phyloP scores from a whole-genome alignment of 2,329 filamentous ascomycete genomes.

The Epichloe coenophiala region DNA sequence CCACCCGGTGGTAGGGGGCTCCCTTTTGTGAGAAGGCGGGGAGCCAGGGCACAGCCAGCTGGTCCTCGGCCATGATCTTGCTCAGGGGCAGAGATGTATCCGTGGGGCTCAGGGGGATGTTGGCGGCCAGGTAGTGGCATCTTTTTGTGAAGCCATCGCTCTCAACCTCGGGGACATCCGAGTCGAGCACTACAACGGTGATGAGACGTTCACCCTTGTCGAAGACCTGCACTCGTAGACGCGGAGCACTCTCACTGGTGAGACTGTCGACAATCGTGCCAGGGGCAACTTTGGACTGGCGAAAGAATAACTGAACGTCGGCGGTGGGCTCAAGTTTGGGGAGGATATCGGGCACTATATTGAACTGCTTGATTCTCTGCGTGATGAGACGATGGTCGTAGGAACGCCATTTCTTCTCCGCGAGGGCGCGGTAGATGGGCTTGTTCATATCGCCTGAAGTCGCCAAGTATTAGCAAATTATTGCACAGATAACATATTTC shows the following conservation, averaged over 20 bases:
- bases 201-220: slow-evolving; percentile 69
- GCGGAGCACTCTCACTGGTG: slow-evolving; percentile 59
- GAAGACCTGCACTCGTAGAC: slow-evolving; percentile 74
- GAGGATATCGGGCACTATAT: slow-evolving; percentile 77
- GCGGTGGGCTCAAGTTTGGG: slow-evolving; percentile 63
- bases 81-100: slow-evolving; percentile 53
- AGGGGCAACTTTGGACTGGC: slow-evolving; percentile 52
- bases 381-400: slow-evolving; percentile 67
- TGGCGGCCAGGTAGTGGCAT: slow-evolving; percentile 75
- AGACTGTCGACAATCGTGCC: slow-evolving; percentile 67
- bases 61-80: slow-evolving; percentile 42
- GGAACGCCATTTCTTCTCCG: slow-evolving; percentile 74
- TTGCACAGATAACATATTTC: too few relatives aligned
- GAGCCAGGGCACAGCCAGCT: slow-evolving; percentile 69
- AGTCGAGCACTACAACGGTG: slow-evolving; percentile 73
- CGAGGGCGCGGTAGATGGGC: slow-evolving; percentile 86
- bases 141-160: slow-evolving; percentile 64
- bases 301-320: slow-evolving; percentile 74
- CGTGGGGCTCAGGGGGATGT: slow-evolving; percentile 39
- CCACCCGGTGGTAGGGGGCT: slow-evolving; percentile 73
- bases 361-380: slow-evolving; percentile 78
- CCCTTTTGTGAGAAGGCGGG: slow-evolving; percentile 83
- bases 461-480: background rate
- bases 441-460: slow-evolving; percentile 78
- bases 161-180: slow-evolving; percentile 73